Conservation (phyloP, 176 grass and related monocot genomes). For the Oryza meyeriana region DNA sequence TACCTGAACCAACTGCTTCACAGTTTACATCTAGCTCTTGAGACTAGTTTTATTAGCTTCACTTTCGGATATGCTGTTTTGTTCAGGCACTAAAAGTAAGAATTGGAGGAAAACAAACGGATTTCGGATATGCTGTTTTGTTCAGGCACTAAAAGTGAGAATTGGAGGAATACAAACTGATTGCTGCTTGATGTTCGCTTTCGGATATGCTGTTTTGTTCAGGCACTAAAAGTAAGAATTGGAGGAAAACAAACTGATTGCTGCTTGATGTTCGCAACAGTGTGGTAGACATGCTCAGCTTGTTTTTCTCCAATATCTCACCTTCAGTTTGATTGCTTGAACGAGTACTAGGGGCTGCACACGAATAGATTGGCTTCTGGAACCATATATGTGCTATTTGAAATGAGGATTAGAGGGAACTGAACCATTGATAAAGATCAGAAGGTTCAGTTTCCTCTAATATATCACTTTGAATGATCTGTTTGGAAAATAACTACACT, state of each 20-base stretch:
- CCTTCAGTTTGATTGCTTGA: constrained; percentile 24
- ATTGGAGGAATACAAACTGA: constrained; percentile 49
- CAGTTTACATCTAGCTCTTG: constrained; percentile 6
- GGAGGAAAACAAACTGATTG: constrained; percentile 41
- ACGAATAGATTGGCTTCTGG: not conserved
- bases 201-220: not conserved
- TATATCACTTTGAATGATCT: constrained; percentile 38
- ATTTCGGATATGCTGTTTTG: not conserved
- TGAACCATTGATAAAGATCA: constrained; percentile 17
- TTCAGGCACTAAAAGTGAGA: constrained; percentile 38
- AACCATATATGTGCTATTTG: not conserved
- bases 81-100: constrained; percentile 37
- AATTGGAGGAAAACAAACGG: constrained; percentile 46
- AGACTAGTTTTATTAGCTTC: not conserved
- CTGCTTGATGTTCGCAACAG: not conserved
- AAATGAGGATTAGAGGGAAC: constrained; percentile 42
- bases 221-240: constrained; percentile 45
- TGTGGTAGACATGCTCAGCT: constrained; percentile 16
- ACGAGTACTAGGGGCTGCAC: not conserved
- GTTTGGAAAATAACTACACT: not conserved
- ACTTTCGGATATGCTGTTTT: not conserved
- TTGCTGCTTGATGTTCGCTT: not conserved
- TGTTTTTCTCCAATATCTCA: constrained; percentile 56
- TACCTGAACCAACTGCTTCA: constrained; percentile 8
- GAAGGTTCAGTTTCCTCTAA: constrained; percentile 47